Base-by-base conservation (phyloP, 2,329 filamentous ascomycete species). In the Sporothrix inflata region DNA sequence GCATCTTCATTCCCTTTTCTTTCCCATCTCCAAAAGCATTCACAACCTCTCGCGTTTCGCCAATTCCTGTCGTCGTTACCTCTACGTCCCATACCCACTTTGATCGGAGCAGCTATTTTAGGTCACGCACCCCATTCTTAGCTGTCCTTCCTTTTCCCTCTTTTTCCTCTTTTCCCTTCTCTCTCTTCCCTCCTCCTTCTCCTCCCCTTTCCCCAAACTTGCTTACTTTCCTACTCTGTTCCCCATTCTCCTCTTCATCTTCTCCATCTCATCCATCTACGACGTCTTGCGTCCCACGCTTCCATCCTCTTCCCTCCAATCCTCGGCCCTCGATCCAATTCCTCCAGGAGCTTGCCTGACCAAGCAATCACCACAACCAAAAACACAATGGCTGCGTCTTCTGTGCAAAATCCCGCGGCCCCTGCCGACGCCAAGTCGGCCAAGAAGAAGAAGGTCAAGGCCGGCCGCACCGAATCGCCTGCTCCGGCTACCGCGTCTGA, bases 401-500 rank as follows among this genome's bases (percentile, higher is more conserved):
- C 87, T 75, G 85, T 88, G 77, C 87, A 89, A 80, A 91, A 91
- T 83, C 86, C 91, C 76, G 85, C 87, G 77, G 83, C 85, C 75
- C 85, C 86, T 78, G 80, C 86, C 77, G 88, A 92, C 76, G 85
- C 90, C 77, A 92, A 92, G 84, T 85, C 87, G 74, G 85, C 88
- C 75, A 89, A 87, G 83, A 92, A 91, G 86, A 92, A 92, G 87
- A 89, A 89, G 85, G 88, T 85, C 83, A 89, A 86, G 83, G 80
- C 80, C 72, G 82, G 82, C 77, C 85, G 86, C 75, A 86, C 83
- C 78, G 85, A 87, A 72, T 89, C 88, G 57, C 85, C 87, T 72
- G 85, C 88, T 34, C 84, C 86, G 53, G 84, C 85, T 76, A 79
- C 83, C 73, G 83, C 86, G 38, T 74, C 84, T 65, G 85, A 86